Evolutionary conservation across 1,139 yeast species (phyloP), one percentile per base, ranked within the genome.

Genomic region (Komagataea norvegica): DNA sequence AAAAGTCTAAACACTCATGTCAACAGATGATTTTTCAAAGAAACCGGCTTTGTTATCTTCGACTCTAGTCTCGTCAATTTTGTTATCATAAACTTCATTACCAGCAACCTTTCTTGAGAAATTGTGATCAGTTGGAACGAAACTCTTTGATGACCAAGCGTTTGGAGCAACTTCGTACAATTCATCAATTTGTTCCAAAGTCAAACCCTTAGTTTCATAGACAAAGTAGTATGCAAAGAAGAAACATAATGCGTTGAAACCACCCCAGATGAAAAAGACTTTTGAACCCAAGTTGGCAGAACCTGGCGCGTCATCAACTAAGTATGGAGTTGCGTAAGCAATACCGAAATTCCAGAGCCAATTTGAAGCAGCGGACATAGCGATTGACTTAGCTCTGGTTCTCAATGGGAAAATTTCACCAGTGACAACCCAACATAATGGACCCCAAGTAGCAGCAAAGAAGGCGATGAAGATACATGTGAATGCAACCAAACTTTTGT

Each of bases 381-480:
- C 77, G 45, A 81, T 79, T 8, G 87, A 82, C 59, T 78, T 79
- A 53, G 82, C 85, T 62, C 93, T 71, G 45, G 80, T 73, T 43
- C 79, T 71, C 45, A 82, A 68, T 41, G 86, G 79, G 66, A 70
- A 83, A 43, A 80, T 68, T 60, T 83, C 93, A 36, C 85, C 82
- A 44, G 79, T 69, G 43, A 80, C 67, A 34, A 84, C 87, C 89
- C 89, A 82, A 29, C 76, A 74, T 43, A 77, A 68, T 29, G 89
- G 88, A 55, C 89, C 91, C 88, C 88, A 82, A 24, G 87, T 70
- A 42, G 84, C 67, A 23, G 88, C 88, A 56, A 80, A 81, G 57
- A 74, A 77, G 23, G 82, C 77, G 56, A 80, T 80, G 55, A 79
- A 81, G 25, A 74, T 62, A 68, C 87, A 81, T 29, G 77, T 69